phyloP scores from a whole-genome alignment of 1,284 basidiomycete genomes.

The Ustilago sp. region DNA sequence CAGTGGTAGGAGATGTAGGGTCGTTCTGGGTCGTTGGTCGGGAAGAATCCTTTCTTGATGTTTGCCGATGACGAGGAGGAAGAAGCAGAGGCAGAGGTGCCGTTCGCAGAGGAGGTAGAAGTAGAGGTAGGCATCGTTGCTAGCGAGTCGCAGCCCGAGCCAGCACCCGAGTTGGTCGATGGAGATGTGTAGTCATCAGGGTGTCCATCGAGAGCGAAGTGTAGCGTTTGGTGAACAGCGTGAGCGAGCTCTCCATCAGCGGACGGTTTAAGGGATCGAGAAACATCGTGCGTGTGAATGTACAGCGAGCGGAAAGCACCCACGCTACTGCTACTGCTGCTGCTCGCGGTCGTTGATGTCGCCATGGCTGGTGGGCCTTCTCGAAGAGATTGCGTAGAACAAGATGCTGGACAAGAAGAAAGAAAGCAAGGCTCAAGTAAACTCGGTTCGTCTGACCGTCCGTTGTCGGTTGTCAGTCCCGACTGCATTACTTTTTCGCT shows the following conservation, averaged over 20 bases:
- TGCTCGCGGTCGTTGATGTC: neutral
- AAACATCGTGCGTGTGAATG: constrained; percentile 63
- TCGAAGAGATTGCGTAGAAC: neutral
- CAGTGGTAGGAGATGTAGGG: constrained; percentile 61
- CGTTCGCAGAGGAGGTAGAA: constrained; percentile 3
- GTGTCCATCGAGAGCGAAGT: constrained; percentile 62
- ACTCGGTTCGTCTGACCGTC: neutral
- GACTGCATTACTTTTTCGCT: neutral
- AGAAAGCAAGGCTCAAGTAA: neutral
- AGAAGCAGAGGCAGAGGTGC: constrained; percentile 5
- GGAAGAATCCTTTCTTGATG: constrained; percentile 53
- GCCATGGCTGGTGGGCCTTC: neutral
- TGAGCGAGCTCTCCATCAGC: constrained; percentile 60
- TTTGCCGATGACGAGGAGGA: constrained; percentile 8
- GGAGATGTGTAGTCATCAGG: constrained; percentile 53
- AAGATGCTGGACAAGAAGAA: neutral
- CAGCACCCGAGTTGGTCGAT: constrained; percentile 25
- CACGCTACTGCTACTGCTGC: neutral
- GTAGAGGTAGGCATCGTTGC: constrained; percentile 38
- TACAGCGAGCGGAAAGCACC: constrained; percentile 42
- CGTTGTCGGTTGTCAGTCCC: constrained; percentile 1
- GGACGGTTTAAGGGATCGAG: constrained; percentile 58
- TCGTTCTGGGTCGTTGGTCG: constrained; percentile 36
- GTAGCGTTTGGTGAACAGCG: constrained; percentile 64
- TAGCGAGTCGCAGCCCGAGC: constrained; percentile 32